These are phyloP conservation scores for Trichothecium roseum DNA, from an alignment of 2,329 filamentous ascomycete genomes.

Conservation along the genomic window DNA sequence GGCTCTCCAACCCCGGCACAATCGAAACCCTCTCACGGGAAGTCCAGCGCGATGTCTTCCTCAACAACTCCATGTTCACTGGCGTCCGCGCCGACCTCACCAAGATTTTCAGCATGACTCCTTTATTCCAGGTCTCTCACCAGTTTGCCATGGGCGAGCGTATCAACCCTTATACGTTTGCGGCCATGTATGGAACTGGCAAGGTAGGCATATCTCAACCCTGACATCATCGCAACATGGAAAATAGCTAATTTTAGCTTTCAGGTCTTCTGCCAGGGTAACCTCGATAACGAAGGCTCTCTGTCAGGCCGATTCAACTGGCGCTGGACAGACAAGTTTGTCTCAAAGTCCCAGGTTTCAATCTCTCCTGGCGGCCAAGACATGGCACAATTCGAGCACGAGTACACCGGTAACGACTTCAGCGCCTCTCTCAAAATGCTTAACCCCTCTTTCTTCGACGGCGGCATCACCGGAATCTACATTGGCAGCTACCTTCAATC, in stretches of 20 bases:
- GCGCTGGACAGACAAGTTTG: conserved; percentile 69
- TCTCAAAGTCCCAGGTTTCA: conserved; percentile 82
- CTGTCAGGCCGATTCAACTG: conserved; percentile 88
- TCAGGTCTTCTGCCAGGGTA: conserved; percentile 91
- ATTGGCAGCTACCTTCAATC: conserved; percentile 94
- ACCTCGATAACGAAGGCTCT: conserved; percentile 83
- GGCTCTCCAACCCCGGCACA: conserved; percentile 83
- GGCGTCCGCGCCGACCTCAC: conserved; percentile 93
- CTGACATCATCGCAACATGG: conserved; percentile 5
- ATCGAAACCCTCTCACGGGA: conserved; percentile 84
- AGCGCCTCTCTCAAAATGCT: conserved; percentile 86
- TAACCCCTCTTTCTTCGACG: conserved; percentile 90
- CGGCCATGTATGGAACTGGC: conserved; percentile 84
- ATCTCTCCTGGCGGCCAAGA: conserved; percentile 72
- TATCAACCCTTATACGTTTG: conserved; percentile 89
- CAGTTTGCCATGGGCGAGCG: conserved; percentile 91
- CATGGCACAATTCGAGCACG: conserved; percentile 89
- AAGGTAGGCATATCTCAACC: conserved; percentile 46
- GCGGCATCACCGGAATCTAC: conserved; percentile 86
- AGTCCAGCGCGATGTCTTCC: conserved; percentile 90
- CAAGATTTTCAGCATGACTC: conserved; percentile 88
- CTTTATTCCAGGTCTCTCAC: conserved; percentile 95
- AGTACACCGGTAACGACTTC: conserved; percentile 91
- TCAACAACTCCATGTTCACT: conserved; percentile 94
- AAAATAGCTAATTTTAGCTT: conserved; percentile 3